phyloP scores from a whole-genome alignment of 1,284 basidiomycete genomes.

The Austroboletus novae-zelandiae region DNA sequence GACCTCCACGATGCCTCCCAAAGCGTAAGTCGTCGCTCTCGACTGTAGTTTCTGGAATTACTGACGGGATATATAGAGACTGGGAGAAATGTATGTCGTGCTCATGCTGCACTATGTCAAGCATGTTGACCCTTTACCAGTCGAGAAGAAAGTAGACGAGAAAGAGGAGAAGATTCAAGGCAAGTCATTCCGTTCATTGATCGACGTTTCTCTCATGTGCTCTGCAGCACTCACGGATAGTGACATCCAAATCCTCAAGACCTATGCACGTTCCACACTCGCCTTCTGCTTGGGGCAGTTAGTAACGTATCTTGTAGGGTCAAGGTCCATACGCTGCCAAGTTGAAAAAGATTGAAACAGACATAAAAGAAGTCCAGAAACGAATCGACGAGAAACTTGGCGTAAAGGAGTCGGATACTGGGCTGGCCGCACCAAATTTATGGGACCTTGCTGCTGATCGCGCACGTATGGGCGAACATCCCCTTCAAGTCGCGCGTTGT shows the following conservation, averaged over 20 bases:
- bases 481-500: constrained; percentile 95
- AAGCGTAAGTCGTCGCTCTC: constrained; percentile 52
- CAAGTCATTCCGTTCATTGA: constrained; percentile 36
- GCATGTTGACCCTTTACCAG: constrained; percentile 38
- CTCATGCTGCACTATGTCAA: background rate
- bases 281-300: background rate
- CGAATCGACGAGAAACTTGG: constrained; percentile 97
- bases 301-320: constrained; percentile 53
- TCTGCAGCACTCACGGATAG: constrained; percentile 88
- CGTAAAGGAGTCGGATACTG: constrained; percentile 98
- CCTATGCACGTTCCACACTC: constrained; percentile 63
- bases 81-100: constrained; percentile 89
- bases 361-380: constrained; percentile 97
- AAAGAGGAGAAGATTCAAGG: constrained; percentile 94
- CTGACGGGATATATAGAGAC: constrained; percentile 53
- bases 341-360: constrained; percentile 87
- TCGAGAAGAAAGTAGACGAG: constrained; percentile 77
- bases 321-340: constrained; percentile 95
- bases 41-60: constrained; percentile 4
- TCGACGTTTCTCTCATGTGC: constrained; percentile 11
- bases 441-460: constrained; percentile 92
- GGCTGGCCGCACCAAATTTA: constrained; percentile 93
- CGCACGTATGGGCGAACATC: constrained; percentile 90
- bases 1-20: constrained; percentile 70
- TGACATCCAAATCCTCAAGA: constrained; percentile 99